Conservation (phyloP, 306 rosid genomes). For the Boehmeria nivea region DNA sequence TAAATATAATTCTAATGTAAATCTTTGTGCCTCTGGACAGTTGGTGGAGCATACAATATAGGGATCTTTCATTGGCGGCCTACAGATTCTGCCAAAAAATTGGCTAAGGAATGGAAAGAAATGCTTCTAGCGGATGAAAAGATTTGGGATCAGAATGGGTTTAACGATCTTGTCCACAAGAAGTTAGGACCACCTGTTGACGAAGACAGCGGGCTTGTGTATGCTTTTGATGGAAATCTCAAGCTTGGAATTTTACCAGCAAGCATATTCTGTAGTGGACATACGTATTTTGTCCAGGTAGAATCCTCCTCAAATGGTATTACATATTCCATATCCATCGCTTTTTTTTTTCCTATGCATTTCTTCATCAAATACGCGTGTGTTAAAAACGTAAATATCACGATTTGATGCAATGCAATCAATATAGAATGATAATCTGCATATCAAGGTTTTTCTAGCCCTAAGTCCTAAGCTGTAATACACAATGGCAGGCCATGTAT, state of each 20-base stretch:
- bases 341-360: background rate
- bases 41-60: constrained; percentile 76
- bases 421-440: constrained; percentile 11
- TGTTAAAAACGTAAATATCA: background rate
- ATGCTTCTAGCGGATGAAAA: constrained; percentile 71
- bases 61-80: constrained; percentile 99
- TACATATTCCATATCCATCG: background rate
- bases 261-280: constrained; percentile 92
- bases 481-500: constrained; percentile 63
- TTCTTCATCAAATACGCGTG: background rate
- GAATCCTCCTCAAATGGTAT: too few relatives aligned
- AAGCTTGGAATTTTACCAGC: constrained; percentile 89
- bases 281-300: constrained; percentile 95
- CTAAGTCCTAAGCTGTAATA: constrained; percentile 13
- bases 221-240: constrained; percentile 86
- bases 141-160: constrained; percentile 96
- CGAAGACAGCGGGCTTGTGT: constrained; percentile 67
- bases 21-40: constrained; percentile 36
- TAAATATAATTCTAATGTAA: background rate
- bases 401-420: constrained; percentile 10
- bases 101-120: constrained; percentile 88
- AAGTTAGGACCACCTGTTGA: constrained; percentile 75
- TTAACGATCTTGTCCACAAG: constrained; percentile 62
- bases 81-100: constrained; percentile 64
- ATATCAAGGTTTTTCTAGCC: background rate